Evolutionary conservation across 225 moss, liverwort and hornwort genomes (phyloP).

Genomic region (Polytrichum formosum): DNA sequence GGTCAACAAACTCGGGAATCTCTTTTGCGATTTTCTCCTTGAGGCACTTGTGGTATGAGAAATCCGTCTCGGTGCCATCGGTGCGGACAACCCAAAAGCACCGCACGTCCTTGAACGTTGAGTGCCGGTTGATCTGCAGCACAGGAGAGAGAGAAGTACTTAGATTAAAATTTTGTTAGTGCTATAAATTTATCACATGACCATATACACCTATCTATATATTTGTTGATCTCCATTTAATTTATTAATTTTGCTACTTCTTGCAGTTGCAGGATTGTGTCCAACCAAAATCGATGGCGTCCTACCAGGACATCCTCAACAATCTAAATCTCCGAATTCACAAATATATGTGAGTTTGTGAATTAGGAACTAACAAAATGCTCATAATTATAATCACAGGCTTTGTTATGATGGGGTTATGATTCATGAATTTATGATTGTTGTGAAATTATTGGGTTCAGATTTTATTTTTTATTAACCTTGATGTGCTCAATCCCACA

Average conservation of each 20-base stretch:
- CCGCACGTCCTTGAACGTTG: constrained; percentile 24
- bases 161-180: no score
- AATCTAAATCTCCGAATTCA: no score
- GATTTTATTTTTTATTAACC: constrained; percentile 21
- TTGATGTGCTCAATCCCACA: constrained; percentile 68
- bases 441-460: no score
- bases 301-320: no score
- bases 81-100: constrained; percentile 80
- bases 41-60: constrained; percentile 87
- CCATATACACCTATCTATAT: neutral
- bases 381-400: no score
- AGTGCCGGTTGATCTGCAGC: constrained; percentile 52
- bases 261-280: no score
- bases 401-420: neutral
- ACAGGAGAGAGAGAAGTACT: neutral
- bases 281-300: no score
- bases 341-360: no score
- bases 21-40: constrained; percentile 55
- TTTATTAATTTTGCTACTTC: no score
- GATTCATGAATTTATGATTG: neutral
- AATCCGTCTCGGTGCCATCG: constrained; percentile 67
- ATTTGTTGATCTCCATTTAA: neutral
- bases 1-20: constrained; percentile 40
- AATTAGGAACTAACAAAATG: no score
- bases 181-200: neutral